Evolutionary conservation across 179 eudicot genomes (phyloP), one percentile per base, ranked within the genome.

Genomic region (Carnegiea gigantea): DNA sequence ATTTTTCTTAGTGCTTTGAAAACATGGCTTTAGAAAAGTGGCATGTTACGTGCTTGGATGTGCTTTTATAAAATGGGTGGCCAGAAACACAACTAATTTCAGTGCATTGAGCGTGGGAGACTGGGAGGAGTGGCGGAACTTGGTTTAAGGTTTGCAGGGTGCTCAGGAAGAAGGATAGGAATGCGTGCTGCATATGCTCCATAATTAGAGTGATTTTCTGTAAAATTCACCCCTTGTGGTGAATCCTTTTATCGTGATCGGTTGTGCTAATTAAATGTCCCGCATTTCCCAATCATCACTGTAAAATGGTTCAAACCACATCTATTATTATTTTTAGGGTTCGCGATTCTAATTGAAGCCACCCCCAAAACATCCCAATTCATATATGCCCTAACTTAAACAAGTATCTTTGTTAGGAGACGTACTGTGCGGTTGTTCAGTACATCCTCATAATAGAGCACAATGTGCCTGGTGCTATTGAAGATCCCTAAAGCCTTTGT

Each of bases 361-460:
- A 9, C n/a, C 26, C n/a, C 68, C n/a, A 15, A 9, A 62, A 62
- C 9, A 24, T 0, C 28, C 30, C 26, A 5, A 62, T 0, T 67
- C 18, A 67, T 38, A 13, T 13, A 12, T 43, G 33, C 23, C 18
- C 40, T 70, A 14, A n/a, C 44, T 70, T 15, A 70, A 36, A 70
- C 43, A 70, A 70, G 44, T 17, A 1, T 38, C 36, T 43, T 20
- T 44, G 5, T 78, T 44, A 76, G 54, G 13, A 28, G 46, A 78
- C 92, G 81, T 90, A 95, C 97, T 13, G 88, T 87, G 73, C 79
- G 88, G 82, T 95, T 93, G 48, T 77, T 83, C 48, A 95, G 77
- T 44, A 95, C 78, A 77, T 92, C 96, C 74, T 95, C 98, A 30
- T 95, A 92, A 86, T 89, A 93, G 23, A 93, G 86, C 78, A 90